These are phyloP conservation scores for Exophiala oligosperma DNA, from an alignment of 2,329 filamentous ascomycete genomes.

Conservation along the genomic window DNA sequence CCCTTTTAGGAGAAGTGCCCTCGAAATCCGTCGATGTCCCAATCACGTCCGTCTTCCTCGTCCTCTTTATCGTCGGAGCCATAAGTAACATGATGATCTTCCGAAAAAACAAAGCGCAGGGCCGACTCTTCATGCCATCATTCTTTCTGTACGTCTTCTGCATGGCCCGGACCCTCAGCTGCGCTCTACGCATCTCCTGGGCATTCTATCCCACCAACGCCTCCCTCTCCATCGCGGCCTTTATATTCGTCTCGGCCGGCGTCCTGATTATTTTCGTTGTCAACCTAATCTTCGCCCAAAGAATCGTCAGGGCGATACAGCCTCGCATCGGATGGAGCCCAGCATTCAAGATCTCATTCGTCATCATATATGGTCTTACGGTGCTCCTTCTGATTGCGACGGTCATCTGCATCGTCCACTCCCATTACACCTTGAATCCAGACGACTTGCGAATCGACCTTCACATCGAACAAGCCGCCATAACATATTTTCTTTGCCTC, in stretches of 20 bases:
- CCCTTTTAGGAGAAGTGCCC: constrained; percentile 50
- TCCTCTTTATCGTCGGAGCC: constrained; percentile 45
- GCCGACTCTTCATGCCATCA: constrained; percentile 52
- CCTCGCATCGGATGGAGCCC: constrained; percentile 69
- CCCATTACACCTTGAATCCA: constrained; percentile 64
- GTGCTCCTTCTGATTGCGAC: constrained; percentile 68
- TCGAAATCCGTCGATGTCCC: constrained; percentile 46
- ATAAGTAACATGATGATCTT: constrained; percentile 48
- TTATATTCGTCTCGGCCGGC: constrained; percentile 71
- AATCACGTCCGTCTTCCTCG: constrained; percentile 64
- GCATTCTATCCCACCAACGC: constrained; percentile 48
- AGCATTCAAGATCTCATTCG: constrained; percentile 51
- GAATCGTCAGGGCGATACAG: constrained; percentile 71
- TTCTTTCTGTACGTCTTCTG: constrained; percentile 50
- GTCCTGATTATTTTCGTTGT: constrained; percentile 75
- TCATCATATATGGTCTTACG: constrained; percentile 59
- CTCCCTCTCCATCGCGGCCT: constrained; percentile 56
- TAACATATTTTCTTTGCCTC: constrained; percentile 62
- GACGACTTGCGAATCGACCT: constrained; percentile 55
- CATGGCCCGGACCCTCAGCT: constrained; percentile 49
- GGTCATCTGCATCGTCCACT: constrained; percentile 56
- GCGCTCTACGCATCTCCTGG: constrained; percentile 54
- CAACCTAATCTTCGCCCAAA: constrained; percentile 75
- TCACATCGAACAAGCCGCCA: constrained; percentile 63
- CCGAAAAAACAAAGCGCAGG: constrained; percentile 41